Conservation (phyloP, 805 yeast genomes). For the Yamadazyma akitaensis region DNA sequence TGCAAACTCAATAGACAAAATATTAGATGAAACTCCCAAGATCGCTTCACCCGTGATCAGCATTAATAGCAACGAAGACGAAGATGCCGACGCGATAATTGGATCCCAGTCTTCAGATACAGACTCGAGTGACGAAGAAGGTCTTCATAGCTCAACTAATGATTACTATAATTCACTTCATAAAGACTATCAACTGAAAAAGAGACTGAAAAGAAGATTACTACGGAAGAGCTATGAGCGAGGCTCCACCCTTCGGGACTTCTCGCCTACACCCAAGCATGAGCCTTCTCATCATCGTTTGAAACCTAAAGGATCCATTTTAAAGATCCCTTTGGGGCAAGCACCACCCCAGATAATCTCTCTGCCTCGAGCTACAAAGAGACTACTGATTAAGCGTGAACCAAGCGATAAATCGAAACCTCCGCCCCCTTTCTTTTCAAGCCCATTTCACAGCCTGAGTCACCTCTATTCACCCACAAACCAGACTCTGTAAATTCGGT, state of each 20-base stretch:
- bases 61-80: neutral
- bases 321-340: slow-evolving; percentile 20
- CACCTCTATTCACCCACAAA: neutral
- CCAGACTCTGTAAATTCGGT: slow-evolving; percentile 2
- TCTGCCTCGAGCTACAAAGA: neutral
- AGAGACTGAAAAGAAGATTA: slow-evolving; percentile 7
- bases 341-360: neutral
- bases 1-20: neutral
- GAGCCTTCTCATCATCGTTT: slow-evolving; percentile 41
- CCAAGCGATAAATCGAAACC: neutral
- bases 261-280: slow-evolving; percentile 38
- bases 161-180: slow-evolving; percentile 17
- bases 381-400: neutral
- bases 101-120: slow-evolving; percentile 11
- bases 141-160: slow-evolving; percentile 9
- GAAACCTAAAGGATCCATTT: slow-evolving; percentile 41
- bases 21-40: neutral
- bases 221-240: neutral
- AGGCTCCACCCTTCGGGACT: neutral
- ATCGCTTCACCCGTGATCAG: neutral
- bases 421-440: neutral
- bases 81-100: slow-evolving; percentile 12
- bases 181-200: slow-evolving; percentile 14
- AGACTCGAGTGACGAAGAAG: slow-evolving; percentile 9
- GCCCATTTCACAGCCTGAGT: neutral